Evolutionary conservation across 768 basidiomycete species (phyloP).

Genomic region (Lactarius quietus): DNA sequence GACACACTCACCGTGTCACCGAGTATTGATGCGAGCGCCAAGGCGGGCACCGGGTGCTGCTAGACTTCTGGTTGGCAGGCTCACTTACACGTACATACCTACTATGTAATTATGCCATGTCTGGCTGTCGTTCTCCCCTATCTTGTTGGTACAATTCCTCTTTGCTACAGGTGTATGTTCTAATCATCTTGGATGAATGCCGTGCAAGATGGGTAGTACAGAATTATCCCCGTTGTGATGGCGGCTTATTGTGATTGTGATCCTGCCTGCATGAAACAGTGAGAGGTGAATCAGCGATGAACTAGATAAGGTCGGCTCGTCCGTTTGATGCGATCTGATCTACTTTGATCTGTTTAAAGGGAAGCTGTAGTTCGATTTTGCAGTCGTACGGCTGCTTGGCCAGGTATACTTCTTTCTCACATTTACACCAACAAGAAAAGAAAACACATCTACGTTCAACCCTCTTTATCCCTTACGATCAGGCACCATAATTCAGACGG

Average conservation of each 20-base stretch:
- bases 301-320: neutral
- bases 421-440: neutral
- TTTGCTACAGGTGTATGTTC: slow-evolving; percentile 10
- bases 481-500: slow-evolving; percentile 75
- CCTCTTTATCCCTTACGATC: slow-evolving; percentile 4
- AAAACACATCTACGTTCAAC: slow-evolving; percentile 14
- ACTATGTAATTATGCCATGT: slow-evolving; percentile 20
- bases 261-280: neutral
- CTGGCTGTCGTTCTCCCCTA: slow-evolving; percentile 13
- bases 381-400: neutral
- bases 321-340: neutral
- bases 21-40: slow-evolving; percentile 59
- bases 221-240: neutral
- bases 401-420: slow-evolving; percentile 19
- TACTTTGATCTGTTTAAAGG: neutral
- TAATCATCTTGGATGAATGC: slow-evolving; percentile 7
- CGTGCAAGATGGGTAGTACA: neutral
- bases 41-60: slow-evolving; percentile 63
- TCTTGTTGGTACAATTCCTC: slow-evolving; percentile 9
- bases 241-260: neutral
- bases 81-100: slow-evolving; percentile 22
- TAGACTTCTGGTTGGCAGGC: slow-evolving; percentile 31
- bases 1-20: slow-evolving; percentile 83
- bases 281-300: neutral
- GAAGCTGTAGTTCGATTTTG: neutral